These are phyloP conservation scores for Neophaeococcomyces aloes DNA, from an alignment of 2,329 filamentous ascomycete species.

Conservation along the genomic window DNA sequence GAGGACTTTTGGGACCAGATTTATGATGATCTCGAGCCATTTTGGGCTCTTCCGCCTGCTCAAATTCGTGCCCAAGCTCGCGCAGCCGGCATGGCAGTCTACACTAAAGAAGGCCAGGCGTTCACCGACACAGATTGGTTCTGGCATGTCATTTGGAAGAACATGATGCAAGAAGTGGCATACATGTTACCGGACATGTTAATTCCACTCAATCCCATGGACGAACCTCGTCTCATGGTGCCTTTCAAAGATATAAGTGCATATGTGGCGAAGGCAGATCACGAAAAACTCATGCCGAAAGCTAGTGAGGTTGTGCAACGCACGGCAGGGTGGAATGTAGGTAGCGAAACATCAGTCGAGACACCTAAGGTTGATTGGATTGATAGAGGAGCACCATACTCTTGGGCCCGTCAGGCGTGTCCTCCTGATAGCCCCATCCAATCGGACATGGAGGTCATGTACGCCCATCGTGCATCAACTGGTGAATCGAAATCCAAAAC, in stretches of 20 bases:
- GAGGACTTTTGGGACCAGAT: constrained; percentile 45
- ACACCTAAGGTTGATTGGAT: not conserved
- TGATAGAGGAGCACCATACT: not conserved
- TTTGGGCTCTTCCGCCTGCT: constrained; percentile 35
- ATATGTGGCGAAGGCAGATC: constrained; percentile 28
- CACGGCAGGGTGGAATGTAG: not conserved
- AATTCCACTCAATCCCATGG: constrained; percentile 40
- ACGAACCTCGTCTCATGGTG: constrained; percentile 38
- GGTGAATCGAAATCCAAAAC: constrained; percentile 24
- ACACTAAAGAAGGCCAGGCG: not conserved
- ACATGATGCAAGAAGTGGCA: constrained; percentile 28
- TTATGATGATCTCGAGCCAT: constrained; percentile 40
- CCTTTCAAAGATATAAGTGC: constrained; percentile 37
- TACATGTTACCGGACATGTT: constrained; percentile 37
- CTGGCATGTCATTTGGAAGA: constrained; percentile 9
- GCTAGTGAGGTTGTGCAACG: not conserved
- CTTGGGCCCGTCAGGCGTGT: constrained; percentile 12
- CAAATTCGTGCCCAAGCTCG: constrained; percentile 6
- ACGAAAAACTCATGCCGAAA: not conserved
- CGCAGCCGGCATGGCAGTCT: constrained; percentile 4
- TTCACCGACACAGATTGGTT: constrained; percentile 1
- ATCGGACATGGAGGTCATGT: no score
- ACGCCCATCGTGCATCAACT: no score
- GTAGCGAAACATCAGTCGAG: not conserved
- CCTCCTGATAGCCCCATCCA: constrained; percentile 28